Base-by-base conservation (phyloP, 2,329 filamentous ascomycete genomes). In the Microsporum ferrugineum region DNA sequence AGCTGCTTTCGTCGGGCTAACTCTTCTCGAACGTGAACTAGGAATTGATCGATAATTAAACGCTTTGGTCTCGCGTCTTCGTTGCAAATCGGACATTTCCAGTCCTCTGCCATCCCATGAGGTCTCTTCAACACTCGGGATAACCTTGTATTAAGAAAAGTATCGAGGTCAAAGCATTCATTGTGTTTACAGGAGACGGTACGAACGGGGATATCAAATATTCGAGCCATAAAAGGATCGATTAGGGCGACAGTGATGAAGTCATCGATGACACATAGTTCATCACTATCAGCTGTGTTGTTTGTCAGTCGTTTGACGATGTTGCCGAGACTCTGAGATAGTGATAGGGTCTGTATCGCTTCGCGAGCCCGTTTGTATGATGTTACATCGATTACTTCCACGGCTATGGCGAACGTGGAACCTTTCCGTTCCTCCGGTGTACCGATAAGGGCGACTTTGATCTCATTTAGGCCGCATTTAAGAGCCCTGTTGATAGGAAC, bases 161-260 rank as follows among this genome's bases (percentile, higher is more conserved):
- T 91, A 23, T 88, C 82, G 5, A 96, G 83, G 71, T 97, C 92
- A 70, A 97, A 96, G 70, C 91, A 96, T 70, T 96, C 89, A 39
- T 87, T 77, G 70, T 99, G 92, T 29, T 77, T 77, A 71, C 94
- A 99, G 2, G 72, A 67, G 5, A 68, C 76, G 31, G 89, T 85
- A 33, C 91, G 86, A 1, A 86, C 89, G 0, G 94, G 92, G 0
- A 81, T 79, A 3, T 82, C 77, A 70, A 88, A 91, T 8, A 94
- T 79, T 10, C 69, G 75, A 0, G 81, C 77, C 61, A 78, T 86
- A 68, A 88, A 88, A 0, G 87, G 86, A 70, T 89, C 87, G 0
- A 83, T 77, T 12, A 91, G 74, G 63, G 85, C 80, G 60, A 91
- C 78, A 2, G 78, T 79, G 5, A 90, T 73, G 60, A 80, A 78